Evolutionary conservation across 306 rosid species (phyloP).

Genomic region (Medicago truncatula): DNA sequence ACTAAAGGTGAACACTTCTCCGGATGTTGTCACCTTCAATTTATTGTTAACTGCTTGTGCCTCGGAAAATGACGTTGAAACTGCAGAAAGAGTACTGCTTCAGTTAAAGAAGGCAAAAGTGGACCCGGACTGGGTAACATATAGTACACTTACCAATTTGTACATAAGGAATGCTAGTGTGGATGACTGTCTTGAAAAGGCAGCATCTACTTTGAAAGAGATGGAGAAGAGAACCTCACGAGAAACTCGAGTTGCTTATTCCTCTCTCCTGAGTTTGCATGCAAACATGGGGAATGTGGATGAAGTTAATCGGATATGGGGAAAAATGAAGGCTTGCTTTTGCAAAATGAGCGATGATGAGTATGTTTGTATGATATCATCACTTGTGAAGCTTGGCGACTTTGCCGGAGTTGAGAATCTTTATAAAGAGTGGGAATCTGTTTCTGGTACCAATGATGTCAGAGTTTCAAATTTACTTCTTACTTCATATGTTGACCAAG

Average conservation of each 20-base stretch:
- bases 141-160: constrained; percentile 74
- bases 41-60: constrained; percentile 72
- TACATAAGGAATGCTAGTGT: constrained; percentile 58
- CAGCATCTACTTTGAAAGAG: constrained; percentile 75
- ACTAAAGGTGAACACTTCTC: constrained; percentile 64
- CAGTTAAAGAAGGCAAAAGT: constrained; percentile 70
- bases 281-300: constrained; percentile 78
- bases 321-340: constrained; percentile 66
- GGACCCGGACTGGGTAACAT: constrained; percentile 85
- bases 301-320: constrained; percentile 73
- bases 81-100: constrained; percentile 74
- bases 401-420: constrained; percentile 77
- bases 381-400: constrained; percentile 76
- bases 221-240: constrained; percentile 71
- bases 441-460: constrained; percentile 72
- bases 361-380: constrained; percentile 83
- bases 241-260: constrained; percentile 61
- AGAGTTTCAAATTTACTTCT: constrained; percentile 75
- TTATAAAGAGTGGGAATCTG: constrained; percentile 78
- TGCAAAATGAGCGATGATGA: constrained; percentile 81
- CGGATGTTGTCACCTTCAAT: constrained; percentile 77
- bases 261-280: constrained; percentile 85
- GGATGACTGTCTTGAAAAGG: constrained; percentile 61
- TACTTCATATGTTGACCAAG: constrained; percentile 70
- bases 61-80: constrained; percentile 63